Percentiles rank a stretch among this genome's conserved stretches.
Conservation (phyloP, 495 filamentous ascomycete genomes). For the Pseudomonodictys pantanalensis region DNA sequence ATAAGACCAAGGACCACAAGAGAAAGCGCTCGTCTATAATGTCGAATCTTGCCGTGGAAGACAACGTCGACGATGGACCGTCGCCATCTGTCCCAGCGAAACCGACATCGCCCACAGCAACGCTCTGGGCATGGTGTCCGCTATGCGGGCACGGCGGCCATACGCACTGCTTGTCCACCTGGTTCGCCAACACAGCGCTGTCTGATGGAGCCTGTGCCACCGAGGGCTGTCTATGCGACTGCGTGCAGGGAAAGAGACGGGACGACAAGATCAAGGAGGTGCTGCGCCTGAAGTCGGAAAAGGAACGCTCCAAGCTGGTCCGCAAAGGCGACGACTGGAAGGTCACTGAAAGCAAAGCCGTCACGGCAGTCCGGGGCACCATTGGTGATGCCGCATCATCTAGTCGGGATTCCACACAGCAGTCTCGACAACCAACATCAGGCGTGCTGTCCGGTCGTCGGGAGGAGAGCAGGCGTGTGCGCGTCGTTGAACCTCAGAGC, state of each 20-base stretch:
- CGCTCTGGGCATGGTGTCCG: constrained; percentile 38
- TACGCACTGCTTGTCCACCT: constrained; percentile 35
- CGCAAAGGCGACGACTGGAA: constrained; percentile 33
- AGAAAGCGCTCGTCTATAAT: constrained; percentile 24
- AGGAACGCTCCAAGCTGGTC: constrained; percentile 19
- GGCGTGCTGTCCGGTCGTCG: not conserved
- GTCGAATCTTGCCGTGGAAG: not conserved
- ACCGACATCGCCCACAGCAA: constrained; percentile 6
- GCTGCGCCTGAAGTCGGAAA: constrained; percentile 22
- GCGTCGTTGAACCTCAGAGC: constrained; percentile 26
- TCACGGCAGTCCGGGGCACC: constrained; percentile 20
- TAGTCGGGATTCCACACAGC: constrained; percentile 1
- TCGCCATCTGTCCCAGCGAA: constrained; percentile 17
- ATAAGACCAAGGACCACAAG: constrained; percentile 13
- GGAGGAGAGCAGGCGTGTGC: constrained; percentile 27
- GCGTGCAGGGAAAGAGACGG: constrained; percentile 30
- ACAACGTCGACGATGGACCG: not conserved
- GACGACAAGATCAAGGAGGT: constrained; percentile 25
- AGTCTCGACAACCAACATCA: not conserved
- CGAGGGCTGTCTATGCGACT: constrained; percentile 41
- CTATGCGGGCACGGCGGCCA: constrained; percentile 42
- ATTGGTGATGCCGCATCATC: constrained; percentile 6
- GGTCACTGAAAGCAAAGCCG: constrained; percentile 33
- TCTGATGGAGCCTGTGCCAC: constrained; percentile 40
- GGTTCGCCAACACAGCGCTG: constrained; percentile 29